These are phyloP conservation scores for Hanseniaspora taiwanica DNA, from an alignment of 805 yeast genomes.

Conservation along the genomic window DNA sequence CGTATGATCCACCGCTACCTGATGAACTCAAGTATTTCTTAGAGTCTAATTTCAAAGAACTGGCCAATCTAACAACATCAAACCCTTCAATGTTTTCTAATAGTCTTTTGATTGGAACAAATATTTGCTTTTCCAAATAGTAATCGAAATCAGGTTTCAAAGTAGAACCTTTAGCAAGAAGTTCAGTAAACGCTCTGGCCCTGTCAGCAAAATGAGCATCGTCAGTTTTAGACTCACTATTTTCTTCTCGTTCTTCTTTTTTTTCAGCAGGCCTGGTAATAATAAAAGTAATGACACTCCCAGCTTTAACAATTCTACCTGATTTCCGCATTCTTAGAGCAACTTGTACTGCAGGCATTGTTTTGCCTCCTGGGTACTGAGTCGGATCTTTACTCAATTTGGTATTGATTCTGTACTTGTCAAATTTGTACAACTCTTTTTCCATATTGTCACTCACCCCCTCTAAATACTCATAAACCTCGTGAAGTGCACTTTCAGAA, in stretches of 20 bases:
- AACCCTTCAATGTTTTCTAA: conserved; percentile 77
- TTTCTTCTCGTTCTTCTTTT: conserved; percentile 3
- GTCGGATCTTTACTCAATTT: conserved; percentile 79
- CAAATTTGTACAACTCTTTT: conserved; percentile 46
- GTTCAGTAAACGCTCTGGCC: conserved; percentile 71
- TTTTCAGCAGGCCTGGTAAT: conserved; percentile 36
- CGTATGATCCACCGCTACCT: not conserved
- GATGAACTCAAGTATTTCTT: conserved; percentile 30
- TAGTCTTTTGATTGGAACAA: conserved; percentile 82
- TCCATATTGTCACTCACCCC: conserved; percentile 44
- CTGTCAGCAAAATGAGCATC: conserved; percentile 47
- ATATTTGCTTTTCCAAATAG: conserved; percentile 78
- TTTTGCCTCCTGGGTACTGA: conserved; percentile 68
- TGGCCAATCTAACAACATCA: conserved; percentile 67
- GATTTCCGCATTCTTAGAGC: conserved; percentile 69
- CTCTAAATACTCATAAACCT: conserved; percentile 60
- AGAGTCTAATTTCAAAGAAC: conserved; percentile 65
- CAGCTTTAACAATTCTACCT: conserved; percentile 80
- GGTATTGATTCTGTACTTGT: conserved; percentile 71
- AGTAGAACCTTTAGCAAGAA: conserved; percentile 35
- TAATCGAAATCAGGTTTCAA: conserved; percentile 62
- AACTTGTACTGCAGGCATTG: conserved; percentile 82
- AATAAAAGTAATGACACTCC: conserved; percentile 79
- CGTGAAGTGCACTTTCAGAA: conserved; percentile 60
- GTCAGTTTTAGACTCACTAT: not conserved